These are phyloP conservation scores for Niebla homalea DNA, from an alignment of 495 filamentous ascomycete genomes.

Conservation along the genomic window DNA sequence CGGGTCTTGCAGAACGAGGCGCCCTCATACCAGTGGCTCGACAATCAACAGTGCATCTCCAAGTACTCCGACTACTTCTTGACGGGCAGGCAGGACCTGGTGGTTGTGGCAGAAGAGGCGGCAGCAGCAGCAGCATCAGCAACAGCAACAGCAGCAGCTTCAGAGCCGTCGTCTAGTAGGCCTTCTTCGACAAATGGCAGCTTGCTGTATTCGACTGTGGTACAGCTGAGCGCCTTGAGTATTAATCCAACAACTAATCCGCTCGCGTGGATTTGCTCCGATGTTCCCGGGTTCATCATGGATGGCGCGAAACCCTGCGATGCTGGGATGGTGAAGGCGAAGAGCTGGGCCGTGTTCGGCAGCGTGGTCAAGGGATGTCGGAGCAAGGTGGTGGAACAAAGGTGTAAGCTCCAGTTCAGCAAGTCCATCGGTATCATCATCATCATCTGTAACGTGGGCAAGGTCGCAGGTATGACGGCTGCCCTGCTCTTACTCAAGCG, in stretches of 20 bases:
- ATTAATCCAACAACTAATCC: no score
- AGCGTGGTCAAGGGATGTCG: slow-evolving; percentile 27
- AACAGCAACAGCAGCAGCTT: neutral
- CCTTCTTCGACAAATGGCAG: neutral
- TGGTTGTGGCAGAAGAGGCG: neutral
- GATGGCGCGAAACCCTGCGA: neutral
- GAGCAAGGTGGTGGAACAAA: slow-evolving; percentile 17
- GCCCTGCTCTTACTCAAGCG: slow-evolving; percentile 12
- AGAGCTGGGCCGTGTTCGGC: neutral
- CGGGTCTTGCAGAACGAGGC: neutral
- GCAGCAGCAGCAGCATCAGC: neutral
- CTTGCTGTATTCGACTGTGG: neutral
- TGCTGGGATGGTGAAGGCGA: neutral
- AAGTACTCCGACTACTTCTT: slow-evolving; percentile 1
- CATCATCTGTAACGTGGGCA: slow-evolving; percentile 25
- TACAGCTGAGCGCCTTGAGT: no score
- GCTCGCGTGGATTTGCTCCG: neutral
- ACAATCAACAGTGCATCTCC: slow-evolving; percentile 2
- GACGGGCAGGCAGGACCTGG: neutral
- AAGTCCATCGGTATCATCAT: slow-evolving; percentile 28
- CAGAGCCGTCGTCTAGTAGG: no score
- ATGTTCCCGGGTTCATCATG: slow-evolving; percentile 5
- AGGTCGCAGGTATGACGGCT: slow-evolving; percentile 25
- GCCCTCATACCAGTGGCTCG: neutral
- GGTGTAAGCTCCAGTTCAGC: slow-evolving; percentile 33